Conservation (phyloP, 768 basidiomycete genomes). For the Pisolithus marmoratus region DNA sequence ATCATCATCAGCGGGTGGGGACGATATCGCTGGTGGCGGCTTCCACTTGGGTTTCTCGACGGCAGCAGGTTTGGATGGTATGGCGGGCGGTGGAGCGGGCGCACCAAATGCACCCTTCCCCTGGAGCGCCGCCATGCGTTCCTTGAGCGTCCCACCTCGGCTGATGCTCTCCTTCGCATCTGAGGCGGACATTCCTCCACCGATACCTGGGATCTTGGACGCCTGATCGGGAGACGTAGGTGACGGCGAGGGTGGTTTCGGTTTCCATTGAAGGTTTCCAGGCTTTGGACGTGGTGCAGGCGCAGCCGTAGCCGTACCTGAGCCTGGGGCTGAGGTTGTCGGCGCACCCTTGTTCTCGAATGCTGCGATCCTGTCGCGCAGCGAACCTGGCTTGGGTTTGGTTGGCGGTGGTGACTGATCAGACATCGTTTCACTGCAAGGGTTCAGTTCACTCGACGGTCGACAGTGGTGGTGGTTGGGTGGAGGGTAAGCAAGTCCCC, state of each 20-base stretch:
- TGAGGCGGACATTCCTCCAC: constrained; percentile 65
- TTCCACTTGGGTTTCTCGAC: constrained; percentile 84
- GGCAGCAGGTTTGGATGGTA: constrained; percentile 52
- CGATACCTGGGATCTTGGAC: constrained; percentile 11
- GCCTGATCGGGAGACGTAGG: constrained; percentile 23
- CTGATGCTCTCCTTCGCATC: constrained; percentile 88
- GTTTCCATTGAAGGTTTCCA: constrained; percentile 67
- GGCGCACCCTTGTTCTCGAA: constrained; percentile 60
- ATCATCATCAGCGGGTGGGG: constrained; percentile 42
- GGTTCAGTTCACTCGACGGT: neutral
- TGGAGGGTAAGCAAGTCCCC: neutral
- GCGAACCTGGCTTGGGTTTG: constrained; percentile 63
- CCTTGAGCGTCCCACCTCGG: constrained; percentile 76
- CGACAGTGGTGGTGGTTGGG: constrained; percentile 10
- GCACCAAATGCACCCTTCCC: constrained; percentile 74
- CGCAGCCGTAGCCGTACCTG: constrained; percentile 23
- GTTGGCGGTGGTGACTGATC: constrained; percentile 51
- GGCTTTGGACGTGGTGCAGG: constrained; percentile 59
- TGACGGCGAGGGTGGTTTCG: constrained; percentile 45
- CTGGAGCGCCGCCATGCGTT: constrained; percentile 92
- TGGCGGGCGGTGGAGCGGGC: constrained; percentile 37
- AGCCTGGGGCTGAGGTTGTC: constrained; percentile 1
- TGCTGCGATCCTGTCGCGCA: constrained; percentile 85
- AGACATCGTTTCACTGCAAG: constrained; percentile 40
- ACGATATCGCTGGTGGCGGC: constrained; percentile 52